Conservation (phyloP, 345 rosid species). For the Noccaea caerulescens region DNA sequence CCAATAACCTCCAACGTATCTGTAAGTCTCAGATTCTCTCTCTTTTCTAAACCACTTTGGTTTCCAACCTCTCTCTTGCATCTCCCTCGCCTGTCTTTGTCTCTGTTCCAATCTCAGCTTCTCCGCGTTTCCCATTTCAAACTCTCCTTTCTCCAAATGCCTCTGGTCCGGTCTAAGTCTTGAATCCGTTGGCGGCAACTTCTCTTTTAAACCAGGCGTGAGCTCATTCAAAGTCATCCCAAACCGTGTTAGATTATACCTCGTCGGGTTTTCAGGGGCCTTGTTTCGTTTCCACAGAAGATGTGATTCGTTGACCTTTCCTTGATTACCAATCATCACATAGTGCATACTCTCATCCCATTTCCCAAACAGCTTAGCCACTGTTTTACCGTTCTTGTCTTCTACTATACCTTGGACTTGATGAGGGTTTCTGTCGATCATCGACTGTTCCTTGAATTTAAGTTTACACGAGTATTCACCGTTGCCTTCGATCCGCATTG, state of each 20-base stretch:
- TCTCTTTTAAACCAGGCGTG: slow-evolving; percentile 83
- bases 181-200: slow-evolving; percentile 93
- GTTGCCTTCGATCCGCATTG: slow-evolving; percentile 81
- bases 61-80: slow-evolving; percentile 98
- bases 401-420: slow-evolving; percentile 94
- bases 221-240: slow-evolving; percentile 89
- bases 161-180: slow-evolving; percentile 96
- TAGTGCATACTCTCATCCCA: slow-evolving; percentile 96
- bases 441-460: slow-evolving; percentile 95
- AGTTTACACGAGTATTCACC: slow-evolving; percentile 80
- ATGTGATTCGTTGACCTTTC: slow-evolving; percentile 37
- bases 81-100: slow-evolving; percentile 91
- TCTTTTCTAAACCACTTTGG: slow-evolving; percentile 90
- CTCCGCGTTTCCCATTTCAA: slow-evolving; percentile 93
- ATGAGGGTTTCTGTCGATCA: slow-evolving; percentile 94
- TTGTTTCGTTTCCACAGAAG: slow-evolving; percentile 80
- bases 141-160: slow-evolving; percentile 84
- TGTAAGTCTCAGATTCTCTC: slow-evolving; percentile 57
- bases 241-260: slow-evolving; percentile 83
- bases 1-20: slow-evolving; percentile 84
- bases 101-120: slow-evolving; percentile 89
- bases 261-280: slow-evolving; percentile 69
- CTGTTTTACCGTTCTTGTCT: slow-evolving; percentile 68
- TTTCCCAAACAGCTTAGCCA: slow-evolving; percentile 87
- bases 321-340: slow-evolving; percentile 59